Percentiles rank a stretch among this genome's conserved stretches.
Conservation (phyloP, 306 rosid genomes). For the Glycyrrhiza uralensis region DNA sequence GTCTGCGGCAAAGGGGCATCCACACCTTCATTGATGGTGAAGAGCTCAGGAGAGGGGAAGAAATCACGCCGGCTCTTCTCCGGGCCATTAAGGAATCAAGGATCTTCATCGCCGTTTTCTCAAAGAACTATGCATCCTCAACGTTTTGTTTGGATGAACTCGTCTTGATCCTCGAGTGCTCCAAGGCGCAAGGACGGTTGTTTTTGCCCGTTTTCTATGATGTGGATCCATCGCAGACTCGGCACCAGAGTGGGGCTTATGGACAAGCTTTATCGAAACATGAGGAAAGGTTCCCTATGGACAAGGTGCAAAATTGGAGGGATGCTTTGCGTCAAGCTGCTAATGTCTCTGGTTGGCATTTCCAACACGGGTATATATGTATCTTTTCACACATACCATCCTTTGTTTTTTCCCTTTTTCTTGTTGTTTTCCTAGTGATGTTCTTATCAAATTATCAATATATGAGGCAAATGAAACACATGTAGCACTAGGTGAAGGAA, state of each 20-base stretch:
- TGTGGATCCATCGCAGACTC: neutral
- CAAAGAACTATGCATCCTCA: neutral
- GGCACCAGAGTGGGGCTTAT: neutral
- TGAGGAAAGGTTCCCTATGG: neutral
- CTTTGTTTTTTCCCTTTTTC: too few species aligned
- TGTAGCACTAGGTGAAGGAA: too few species aligned
- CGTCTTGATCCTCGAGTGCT: neutral
- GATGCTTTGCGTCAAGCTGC: neutral
- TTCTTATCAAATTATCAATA: too few species aligned
- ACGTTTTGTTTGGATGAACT: constrained; percentile 6
- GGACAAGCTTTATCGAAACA: neutral
- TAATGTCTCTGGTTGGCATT: neutral
- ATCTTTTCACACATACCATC: neutral
- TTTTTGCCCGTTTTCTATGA: neutral
- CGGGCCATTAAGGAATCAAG: neutral
- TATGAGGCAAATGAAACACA: too few species aligned
- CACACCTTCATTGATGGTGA: neutral
- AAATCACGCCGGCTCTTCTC: neutral
- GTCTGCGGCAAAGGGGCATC: neutral
- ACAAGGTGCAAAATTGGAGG: neutral
- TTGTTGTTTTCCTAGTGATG: too few species aligned
- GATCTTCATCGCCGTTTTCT: neutral
- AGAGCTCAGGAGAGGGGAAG: neutral
- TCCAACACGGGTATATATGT: neutral
- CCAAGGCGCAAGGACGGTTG: neutral